Evolutionary conservation across 768 basidiomycete genomes (phyloP), one percentile per base, ranked within the genome.

Genomic region (Ramaria sp.): DNA sequence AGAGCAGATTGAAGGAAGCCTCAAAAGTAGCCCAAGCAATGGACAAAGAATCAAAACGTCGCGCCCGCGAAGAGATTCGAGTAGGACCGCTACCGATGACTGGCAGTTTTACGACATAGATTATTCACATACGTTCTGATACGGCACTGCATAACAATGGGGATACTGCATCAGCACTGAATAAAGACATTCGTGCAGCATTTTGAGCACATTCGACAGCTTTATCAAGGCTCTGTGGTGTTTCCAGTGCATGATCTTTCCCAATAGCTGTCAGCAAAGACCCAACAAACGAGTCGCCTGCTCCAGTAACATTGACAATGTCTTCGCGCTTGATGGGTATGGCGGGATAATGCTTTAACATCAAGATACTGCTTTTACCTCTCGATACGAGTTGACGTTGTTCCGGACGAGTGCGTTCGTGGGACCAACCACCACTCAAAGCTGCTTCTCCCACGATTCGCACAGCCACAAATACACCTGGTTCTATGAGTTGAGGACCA

Each of bases 241-340:
- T 63, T 20, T 73, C 62, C 6, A 73, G 67, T 12, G 92, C 69
- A 9, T 73, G 72, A 15, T 24, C 9, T 17, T n/a, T 22, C 9
- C 37, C 20, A 17, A 57, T 10, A 48, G 31, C 47, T 5, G 91
- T 86, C n/a, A 94, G 68, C 31, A 96, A 65, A 1, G 86, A 81
- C 6, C 93, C 94, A 1, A 89, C 92, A 24, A 96, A 78, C 3
- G 89, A 85, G 70, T 97, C 94, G 0, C 94, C 94, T 0, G 90
- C 93, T 1, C 95, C 95, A 0, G 94, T 97, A 9, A 91, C 89
- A 62, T 85, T 93, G 20, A 84, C 70, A 10, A 73, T 63, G 24
- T 67, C 63, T 15, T 67, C 65, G 3, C 59, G 64, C 10, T 78
- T 69, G 15, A 72, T 60, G 1, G 68, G 65, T 17, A 77, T 62